phyloP scores from a whole-genome alignment of 1,139 yeast species.

The Yamadazyma buinensis region DNA sequence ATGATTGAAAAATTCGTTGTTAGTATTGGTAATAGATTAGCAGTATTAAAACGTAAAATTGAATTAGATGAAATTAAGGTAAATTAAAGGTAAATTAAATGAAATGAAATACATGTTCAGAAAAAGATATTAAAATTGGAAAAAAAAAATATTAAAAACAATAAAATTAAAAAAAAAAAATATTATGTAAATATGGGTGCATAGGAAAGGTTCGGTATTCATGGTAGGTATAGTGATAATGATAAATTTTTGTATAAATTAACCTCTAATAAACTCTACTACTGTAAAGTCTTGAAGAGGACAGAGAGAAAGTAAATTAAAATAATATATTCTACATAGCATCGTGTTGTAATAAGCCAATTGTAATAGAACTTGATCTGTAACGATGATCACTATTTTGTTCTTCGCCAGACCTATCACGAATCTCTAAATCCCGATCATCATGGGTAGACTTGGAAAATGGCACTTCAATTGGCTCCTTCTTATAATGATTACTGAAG shows the following conservation, averaged over 20 bases:
- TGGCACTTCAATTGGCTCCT: conserved; percentile 35
- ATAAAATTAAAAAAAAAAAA: too few species aligned
- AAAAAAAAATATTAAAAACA: too few species aligned
- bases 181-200: too few species aligned
- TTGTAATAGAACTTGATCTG: conserved; percentile 41
- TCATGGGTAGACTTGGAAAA: conserved; percentile 41
- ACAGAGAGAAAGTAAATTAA: not conserved
- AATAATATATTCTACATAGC: too few species aligned
- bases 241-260: too few species aligned
- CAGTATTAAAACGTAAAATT: conserved; percentile 49
- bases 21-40: conserved; percentile 67
- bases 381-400: conserved; percentile 26
- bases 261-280: too few species aligned
- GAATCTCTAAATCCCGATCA: conserved; percentile 32
- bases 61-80: conserved; percentile 1
- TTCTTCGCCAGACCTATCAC: conserved; percentile 17
- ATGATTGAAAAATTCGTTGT: conserved; percentile 76
- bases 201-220: too few species aligned
- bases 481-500: conserved; percentile 46
- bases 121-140: too few species aligned
- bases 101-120: too few species aligned
- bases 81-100: too few species aligned
- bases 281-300: too few species aligned
- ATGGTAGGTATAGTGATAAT: too few species aligned
- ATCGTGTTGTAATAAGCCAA: conserved; percentile 37